These are phyloP conservation scores for Xylaria bambusicola DNA, from an alignment of 495 filamentous ascomycete genomes.

Conservation along the genomic window DNA sequence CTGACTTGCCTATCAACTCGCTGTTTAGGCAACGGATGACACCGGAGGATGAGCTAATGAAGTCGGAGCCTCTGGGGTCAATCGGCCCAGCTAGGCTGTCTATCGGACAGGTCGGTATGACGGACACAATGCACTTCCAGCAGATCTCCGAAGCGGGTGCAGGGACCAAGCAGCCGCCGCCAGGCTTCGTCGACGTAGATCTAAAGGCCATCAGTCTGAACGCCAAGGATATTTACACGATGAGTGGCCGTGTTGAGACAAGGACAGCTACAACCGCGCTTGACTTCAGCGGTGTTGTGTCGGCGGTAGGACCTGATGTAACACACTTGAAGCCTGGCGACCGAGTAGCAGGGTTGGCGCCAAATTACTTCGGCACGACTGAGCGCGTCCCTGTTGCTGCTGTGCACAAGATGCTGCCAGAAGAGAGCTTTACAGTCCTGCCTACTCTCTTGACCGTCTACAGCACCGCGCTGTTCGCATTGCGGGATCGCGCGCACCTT, in stretches of 20 bases:
- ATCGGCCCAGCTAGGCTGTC: conserved; percentile 21
- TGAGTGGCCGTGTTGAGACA: conserved; percentile 19
- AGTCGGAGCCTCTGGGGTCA: conserved; percentile 15
- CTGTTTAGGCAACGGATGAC: conserved; percentile 37
- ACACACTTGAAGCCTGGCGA: conserved; percentile 5
- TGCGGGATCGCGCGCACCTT: too few relatives aligned
- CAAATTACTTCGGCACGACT: too few relatives aligned
- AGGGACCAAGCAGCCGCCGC: neutral
- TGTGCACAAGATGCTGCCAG: too few relatives aligned
- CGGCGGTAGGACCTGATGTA: conserved; percentile 2
- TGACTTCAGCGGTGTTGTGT: conserved; percentile 19
- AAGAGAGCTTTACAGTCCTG: too few relatives aligned
- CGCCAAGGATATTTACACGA: conserved; percentile 33
- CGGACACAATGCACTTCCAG: conserved; percentile 7
- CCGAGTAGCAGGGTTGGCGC: conserved; percentile 43
- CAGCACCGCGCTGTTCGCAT: too few relatives aligned
- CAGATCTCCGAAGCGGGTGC: neutral
- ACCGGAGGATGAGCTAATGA: conserved; percentile 42
- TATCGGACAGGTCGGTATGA: conserved; percentile 11
- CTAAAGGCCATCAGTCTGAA: conserved; percentile 40
- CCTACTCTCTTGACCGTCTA: too few relatives aligned
- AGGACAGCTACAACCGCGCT: conserved; percentile 9
- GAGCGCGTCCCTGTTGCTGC: too few relatives aligned
- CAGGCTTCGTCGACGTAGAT: conserved; percentile 38
- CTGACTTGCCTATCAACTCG: conserved; percentile 25